These are phyloP conservation scores for Chenopodium berlandieri DNA, from an alignment of 148 eudicot species.

Conservation along the genomic window DNA sequence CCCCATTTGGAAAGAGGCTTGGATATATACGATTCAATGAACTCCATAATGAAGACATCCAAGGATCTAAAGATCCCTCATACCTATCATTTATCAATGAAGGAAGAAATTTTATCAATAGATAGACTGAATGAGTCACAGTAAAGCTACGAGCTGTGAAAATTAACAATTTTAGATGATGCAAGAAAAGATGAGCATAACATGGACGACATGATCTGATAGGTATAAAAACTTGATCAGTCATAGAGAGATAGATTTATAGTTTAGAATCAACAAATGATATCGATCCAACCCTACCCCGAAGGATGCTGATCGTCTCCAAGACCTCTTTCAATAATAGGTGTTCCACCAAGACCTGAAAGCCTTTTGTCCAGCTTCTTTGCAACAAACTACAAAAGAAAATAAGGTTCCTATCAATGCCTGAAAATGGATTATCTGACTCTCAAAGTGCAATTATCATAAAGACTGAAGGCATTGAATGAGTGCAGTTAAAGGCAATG, in stretches of 20 bases:
- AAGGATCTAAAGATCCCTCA: conserved; percentile 97
- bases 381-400: conserved; percentile 75
- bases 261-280: background rate
- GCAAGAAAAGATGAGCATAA: background rate
- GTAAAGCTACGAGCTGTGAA: background rate
- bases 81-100: conserved; percentile 44
- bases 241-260: background rate
- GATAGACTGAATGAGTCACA: background rate
- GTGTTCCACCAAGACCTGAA: conserved; percentile 68
- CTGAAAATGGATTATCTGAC: background rate
- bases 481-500: background rate
- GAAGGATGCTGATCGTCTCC: conserved; percentile 99
- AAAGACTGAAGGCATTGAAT: background rate
- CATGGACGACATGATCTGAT: background rate
- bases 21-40: conserved; percentile 50
- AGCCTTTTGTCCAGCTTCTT: conserved; percentile 94
- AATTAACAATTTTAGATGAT: background rate
- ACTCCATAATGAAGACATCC: conserved; percentile 85
- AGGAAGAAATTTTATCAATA: conserved; percentile 18
- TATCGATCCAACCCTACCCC: conserved; percentile 51
- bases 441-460: background rate
- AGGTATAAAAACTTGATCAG: background rate
- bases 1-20: conserved; percentile 62
- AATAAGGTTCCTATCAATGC: background rate
- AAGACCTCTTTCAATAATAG: conserved; percentile 77